Conservation (phyloP, 1,284 basidiomycete genomes). For the Ganoderma boninense region DNA sequence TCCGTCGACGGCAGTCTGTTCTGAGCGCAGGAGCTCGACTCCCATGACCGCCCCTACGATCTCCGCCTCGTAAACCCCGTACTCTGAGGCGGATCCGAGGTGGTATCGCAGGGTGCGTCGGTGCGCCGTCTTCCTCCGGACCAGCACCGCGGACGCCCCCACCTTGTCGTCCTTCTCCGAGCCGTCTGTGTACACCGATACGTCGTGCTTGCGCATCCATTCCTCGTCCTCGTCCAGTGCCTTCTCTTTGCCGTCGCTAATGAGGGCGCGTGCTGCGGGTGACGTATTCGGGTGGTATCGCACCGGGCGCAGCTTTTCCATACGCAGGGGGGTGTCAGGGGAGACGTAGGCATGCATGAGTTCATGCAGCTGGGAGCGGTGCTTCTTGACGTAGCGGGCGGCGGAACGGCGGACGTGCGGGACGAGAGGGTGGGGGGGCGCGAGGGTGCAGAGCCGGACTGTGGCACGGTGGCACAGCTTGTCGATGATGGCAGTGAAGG, state of each 20-base stretch:
- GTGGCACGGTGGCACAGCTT: slow-evolving; percentile 38
- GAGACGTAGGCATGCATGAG: slow-evolving; percentile 30
- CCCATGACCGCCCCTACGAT: too few relatives aligned
- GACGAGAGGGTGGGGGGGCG: slow-evolving; percentile 42
- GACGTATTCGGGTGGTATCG: slow-evolving; percentile 12
- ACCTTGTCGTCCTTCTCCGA: slow-evolving; percentile 25
- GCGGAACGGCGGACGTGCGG: slow-evolving; percentile 24
- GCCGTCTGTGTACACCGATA: slow-evolving; percentile 31
- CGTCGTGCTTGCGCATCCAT: neutral
- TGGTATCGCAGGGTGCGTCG: too few relatives aligned
- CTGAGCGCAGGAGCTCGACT: too few relatives aligned
- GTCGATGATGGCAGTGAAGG: slow-evolving; percentile 39
- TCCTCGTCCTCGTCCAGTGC: neutral
- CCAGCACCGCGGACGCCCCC: neutral
- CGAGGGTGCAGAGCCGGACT: slow-evolving; percentile 43
- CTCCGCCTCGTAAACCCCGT: too few relatives aligned
- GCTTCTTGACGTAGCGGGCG: slow-evolving; percentile 19
- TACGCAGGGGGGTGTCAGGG: neutral
- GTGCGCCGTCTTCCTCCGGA: too few relatives aligned
- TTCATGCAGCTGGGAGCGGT: slow-evolving; percentile 33
- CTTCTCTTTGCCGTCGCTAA: slow-evolving; percentile 14
- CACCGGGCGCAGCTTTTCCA: slow-evolving; percentile 29
- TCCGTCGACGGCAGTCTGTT: too few relatives aligned
- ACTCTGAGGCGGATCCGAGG: too few relatives aligned
- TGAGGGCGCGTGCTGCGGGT: too few relatives aligned